Percentiles rank a stretch among this genome's conserved stretches.
Evolutionary conservation across 805 yeast species (phyloP).

Genomic region (Schizosaccharomyces osmophilus): DNA sequence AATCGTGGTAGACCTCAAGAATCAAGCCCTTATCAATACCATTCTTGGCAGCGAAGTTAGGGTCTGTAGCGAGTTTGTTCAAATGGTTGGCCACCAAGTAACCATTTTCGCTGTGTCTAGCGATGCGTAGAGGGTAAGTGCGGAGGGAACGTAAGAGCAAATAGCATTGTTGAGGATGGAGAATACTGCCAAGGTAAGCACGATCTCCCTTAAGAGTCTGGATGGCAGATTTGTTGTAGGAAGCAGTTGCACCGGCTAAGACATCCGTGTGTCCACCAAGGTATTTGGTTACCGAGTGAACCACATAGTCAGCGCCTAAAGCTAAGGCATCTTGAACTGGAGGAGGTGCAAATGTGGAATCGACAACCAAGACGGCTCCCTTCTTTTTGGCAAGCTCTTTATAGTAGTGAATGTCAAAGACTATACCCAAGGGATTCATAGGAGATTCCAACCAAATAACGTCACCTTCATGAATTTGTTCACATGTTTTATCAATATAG

Average conservation of each 20-base stretch:
- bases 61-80: slow-evolving; percentile 12
- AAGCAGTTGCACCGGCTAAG: slow-evolving; percentile 54
- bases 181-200: slow-evolving; percentile 48
- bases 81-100: slow-evolving; percentile 35
- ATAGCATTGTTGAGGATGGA: slow-evolving; percentile 54
- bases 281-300: slow-evolving; percentile 84
- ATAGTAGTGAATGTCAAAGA: slow-evolving; percentile 34
- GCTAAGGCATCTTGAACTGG: slow-evolving; percentile 62
- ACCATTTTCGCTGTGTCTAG: slow-evolving; percentile 40
- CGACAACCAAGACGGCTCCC: slow-evolving; percentile 53
- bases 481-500: slow-evolving; percentile 12
- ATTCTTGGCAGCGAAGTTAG: not conserved
- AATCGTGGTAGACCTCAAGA: slow-evolving; percentile 37
- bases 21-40: slow-evolving; percentile 13
- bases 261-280: slow-evolving; percentile 91
- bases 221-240: slow-evolving; percentile 28
- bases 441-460: slow-evolving; percentile 71
- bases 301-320: slow-evolving; percentile 65
- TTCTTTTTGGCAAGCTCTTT: slow-evolving; percentile 49
- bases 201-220: slow-evolving; percentile 35
- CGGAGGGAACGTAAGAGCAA: slow-evolving; percentile 56
- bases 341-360: slow-evolving; percentile 85
- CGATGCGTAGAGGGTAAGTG: slow-evolving; percentile 51
- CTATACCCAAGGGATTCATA: slow-evolving; percentile 56
- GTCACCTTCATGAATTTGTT: slow-evolving; percentile 39